phyloP scores from a whole-genome alignment of 345 rosid species.

The Pseudoturritis turrita region DNA sequence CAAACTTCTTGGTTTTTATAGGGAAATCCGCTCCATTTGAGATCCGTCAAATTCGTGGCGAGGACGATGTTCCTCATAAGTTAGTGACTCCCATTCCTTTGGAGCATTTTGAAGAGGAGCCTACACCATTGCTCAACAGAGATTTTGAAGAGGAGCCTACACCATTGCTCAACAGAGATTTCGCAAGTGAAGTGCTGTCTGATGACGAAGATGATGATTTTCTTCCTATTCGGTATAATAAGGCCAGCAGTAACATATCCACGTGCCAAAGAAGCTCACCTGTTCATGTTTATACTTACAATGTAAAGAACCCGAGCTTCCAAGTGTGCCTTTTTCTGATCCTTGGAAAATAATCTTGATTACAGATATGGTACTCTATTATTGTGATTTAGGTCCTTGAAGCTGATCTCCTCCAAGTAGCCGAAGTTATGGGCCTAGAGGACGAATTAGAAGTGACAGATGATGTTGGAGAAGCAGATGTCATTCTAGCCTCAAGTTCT shows the following conservation, averaged over 20 bases:
- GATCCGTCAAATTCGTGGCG: conserved; percentile 57
- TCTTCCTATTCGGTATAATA: conserved; percentile 31
- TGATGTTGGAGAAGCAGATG: conserved; percentile 82
- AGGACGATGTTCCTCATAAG: conserved; percentile 39
- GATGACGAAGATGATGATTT: conserved; percentile 55
- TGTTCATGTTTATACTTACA: conserved; percentile 60
- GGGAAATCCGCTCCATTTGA: conserved; percentile 79
- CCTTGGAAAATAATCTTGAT: background rate
- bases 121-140: conserved; percentile 31
- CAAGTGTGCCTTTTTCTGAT: background rate
- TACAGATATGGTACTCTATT: background rate
- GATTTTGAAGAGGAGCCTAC: conserved; percentile 42
- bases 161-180: conserved; percentile 31
- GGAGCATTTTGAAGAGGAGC: conserved; percentile 38
- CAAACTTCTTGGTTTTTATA: conserved; percentile 27
- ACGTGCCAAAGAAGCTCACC: conserved; percentile 47
- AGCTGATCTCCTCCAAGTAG: conserved; percentile 85
- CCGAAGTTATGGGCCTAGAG: conserved; percentile 85
- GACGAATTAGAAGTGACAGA: conserved; percentile 67
- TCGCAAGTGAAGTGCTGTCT: conserved; percentile 37
- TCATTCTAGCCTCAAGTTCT: conserved; percentile 67
- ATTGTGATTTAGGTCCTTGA: conserved; percentile 54
- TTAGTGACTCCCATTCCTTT: conserved; percentile 29
- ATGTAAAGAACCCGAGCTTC: conserved; percentile 42
- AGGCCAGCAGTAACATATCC: conserved; percentile 30